A percentile compares a stretch with the other conserved stretches of the same genome.
phyloP scores from a whole-genome alignment of 352 stramenopile species.

The Phytophthora tentaculata region DNA sequence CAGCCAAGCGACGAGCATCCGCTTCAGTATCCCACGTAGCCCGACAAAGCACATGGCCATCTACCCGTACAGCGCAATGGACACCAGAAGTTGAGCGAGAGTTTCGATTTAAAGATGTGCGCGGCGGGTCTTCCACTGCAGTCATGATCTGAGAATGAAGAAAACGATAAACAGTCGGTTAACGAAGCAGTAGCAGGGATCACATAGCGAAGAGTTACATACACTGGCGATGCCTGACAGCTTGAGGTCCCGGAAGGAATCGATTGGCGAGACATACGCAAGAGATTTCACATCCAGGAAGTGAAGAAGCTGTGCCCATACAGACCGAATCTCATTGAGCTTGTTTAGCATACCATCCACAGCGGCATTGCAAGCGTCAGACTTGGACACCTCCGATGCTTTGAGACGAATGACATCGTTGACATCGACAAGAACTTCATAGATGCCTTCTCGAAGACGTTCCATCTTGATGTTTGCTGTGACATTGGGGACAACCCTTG shows the following conservation, averaged over 20 bases:
- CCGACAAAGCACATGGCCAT: slow-evolving; percentile 52
- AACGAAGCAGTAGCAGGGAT: background rate
- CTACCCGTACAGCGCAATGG: slow-evolving; percentile 50
- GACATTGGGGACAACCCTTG: slow-evolving; percentile 66
- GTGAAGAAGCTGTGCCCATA: slow-evolving; percentile 74
- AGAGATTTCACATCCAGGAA: slow-evolving; percentile 78
- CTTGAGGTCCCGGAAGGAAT: slow-evolving; percentile 68
- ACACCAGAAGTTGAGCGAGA: slow-evolving; percentile 27
- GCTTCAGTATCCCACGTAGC: slow-evolving; percentile 57
- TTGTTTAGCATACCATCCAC: slow-evolving; percentile 64
- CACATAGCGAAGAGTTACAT: slow-evolving; percentile 27
- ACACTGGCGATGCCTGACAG: slow-evolving; percentile 73
- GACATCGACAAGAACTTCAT: slow-evolving; percentile 65
- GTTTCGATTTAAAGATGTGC: slow-evolving; percentile 20
- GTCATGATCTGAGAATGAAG: slow-evolving; percentile 46
- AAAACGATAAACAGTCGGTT: slow-evolving; percentile 6
- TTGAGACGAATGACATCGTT: slow-evolving; percentile 70
- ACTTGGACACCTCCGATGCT: slow-evolving; percentile 46
- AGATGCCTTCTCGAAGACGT: slow-evolving; percentile 57
- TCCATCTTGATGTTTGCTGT: slow-evolving; percentile 73
- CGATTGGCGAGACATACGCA: slow-evolving; percentile 45
- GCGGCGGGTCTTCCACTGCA: slow-evolving; percentile 39
- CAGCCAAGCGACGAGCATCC: slow-evolving; percentile 56
- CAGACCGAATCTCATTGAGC: slow-evolving; percentile 54
- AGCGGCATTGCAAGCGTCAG: slow-evolving; percentile 68